A percentile compares a stretch with the other conserved stretches of the same genome.
These are phyloP conservation scores for Iberis pinnata DNA, from an alignment of 345 rosid species.

Conservation along the genomic window DNA sequence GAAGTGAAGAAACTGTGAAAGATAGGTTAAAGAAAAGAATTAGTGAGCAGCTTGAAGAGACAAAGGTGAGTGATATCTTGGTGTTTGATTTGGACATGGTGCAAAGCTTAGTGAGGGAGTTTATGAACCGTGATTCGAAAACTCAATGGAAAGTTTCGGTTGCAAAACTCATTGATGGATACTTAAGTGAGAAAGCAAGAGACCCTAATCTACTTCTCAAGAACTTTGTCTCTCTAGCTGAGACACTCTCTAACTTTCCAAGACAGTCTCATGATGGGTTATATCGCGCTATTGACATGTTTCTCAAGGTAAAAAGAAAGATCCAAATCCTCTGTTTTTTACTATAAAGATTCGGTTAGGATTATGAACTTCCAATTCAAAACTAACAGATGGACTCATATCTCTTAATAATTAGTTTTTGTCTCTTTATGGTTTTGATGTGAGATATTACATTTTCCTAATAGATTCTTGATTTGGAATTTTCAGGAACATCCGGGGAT, in stretches of 20 bases:
- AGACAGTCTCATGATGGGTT: constrained; percentile 78
- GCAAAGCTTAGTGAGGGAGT: constrained; percentile 49
- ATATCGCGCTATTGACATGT: constrained; percentile 78
- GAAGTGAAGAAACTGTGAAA: constrained; percentile 45
- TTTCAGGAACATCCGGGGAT: constrained; percentile 51
- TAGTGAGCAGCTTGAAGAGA: constrained; percentile 78
- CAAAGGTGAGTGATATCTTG: constrained; percentile 55
- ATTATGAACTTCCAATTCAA: no score
- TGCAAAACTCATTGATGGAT: no score
- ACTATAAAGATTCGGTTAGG: no score
- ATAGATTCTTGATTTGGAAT: no score
- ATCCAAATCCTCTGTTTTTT: no score
- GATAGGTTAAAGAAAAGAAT: constrained; percentile 44
- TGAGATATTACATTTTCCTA: no score
- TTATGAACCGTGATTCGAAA: constrained; percentile 35
- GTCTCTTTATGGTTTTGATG: no score
- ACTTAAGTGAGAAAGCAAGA: constrained; percentile 51
- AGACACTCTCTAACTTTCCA: constrained; percentile 49
- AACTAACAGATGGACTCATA: no score
- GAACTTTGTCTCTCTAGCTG: constrained; percentile 61
- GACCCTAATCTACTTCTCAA: constrained; percentile 48
- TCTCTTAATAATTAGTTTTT: no score
- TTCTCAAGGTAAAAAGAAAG: constrained; percentile 70
- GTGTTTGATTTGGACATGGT: constrained; percentile 59
- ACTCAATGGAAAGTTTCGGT: background rate